phyloP scores from a whole-genome alignment of 2,329 filamentous ascomycete species.

The Neofusicoccum parvum region DNA sequence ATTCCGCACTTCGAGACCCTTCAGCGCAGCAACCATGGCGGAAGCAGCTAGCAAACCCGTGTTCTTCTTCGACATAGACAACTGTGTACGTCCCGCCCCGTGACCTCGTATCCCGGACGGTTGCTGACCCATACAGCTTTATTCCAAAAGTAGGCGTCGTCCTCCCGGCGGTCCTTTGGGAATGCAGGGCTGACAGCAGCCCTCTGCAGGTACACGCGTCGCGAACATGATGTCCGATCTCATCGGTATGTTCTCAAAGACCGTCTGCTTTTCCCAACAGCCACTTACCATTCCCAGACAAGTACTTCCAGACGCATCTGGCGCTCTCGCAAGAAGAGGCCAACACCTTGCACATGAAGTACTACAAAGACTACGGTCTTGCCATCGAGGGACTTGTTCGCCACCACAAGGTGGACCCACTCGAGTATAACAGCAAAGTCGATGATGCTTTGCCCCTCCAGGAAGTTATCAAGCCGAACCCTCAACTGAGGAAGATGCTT shows the following conservation, averaged over 20 bases:
- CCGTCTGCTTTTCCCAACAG: slow-evolving; percentile 31
- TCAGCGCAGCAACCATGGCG: slow-evolving; percentile 28
- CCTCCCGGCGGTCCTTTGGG: slow-evolving; percentile 10
- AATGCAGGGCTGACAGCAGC: slow-evolving; percentile 48
- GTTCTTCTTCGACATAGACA: slow-evolving; percentile 93
- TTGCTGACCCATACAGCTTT: slow-evolving; percentile 58
- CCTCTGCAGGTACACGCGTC: slow-evolving; percentile 63
- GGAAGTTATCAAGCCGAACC: slow-evolving; percentile 76
- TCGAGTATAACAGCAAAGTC: slow-evolving; percentile 92
- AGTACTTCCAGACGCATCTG: slow-evolving; percentile 69
- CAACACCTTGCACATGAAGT: slow-evolving; percentile 81
- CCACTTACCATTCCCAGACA: slow-evolving; percentile 63
- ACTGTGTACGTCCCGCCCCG: slow-evolving; percentile 65
- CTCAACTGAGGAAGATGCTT: slow-evolving; percentile 72
- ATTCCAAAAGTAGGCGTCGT: slow-evolving; percentile 72
- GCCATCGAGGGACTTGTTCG: slow-evolving; percentile 93
- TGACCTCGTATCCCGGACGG: not conserved
- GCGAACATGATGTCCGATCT: slow-evolving; percentile 85
- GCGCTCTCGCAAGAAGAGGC: slow-evolving; percentile 76
- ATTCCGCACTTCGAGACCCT: not conserved
- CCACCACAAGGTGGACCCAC: slow-evolving; percentile 90
- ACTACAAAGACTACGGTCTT: slow-evolving; percentile 96
- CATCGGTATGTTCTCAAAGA: slow-evolving; percentile 55
- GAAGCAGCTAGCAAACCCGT: slow-evolving; percentile 50
- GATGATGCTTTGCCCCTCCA: slow-evolving; percentile 93